Evolutionary conservation across 768 basidiomycete genomes (phyloP).

Genomic region (Exsudoporus frostii): DNA sequence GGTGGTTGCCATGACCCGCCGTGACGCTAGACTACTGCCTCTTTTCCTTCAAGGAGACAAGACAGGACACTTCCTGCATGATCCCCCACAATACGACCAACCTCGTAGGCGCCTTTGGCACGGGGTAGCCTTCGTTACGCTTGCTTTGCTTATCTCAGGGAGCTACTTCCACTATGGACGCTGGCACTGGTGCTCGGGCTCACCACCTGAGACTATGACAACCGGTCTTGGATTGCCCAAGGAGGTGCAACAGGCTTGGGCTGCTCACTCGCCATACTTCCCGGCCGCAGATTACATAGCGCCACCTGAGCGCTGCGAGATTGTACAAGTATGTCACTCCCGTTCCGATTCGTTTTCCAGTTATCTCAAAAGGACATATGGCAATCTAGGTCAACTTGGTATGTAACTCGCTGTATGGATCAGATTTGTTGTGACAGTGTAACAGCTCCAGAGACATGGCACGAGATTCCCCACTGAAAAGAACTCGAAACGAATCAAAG

Average conservation of each 20-base stretch:
- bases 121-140: constrained; percentile 3
- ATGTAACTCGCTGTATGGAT: not conserved
- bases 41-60: constrained; percentile 7
- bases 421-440: constrained; percentile 1
- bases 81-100: not conserved
- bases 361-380: not conserved
- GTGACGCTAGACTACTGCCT: constrained; percentile 2
- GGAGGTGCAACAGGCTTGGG: constrained; percentile 44
- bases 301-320: constrained; percentile 47
- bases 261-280: constrained; percentile 59
- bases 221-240: constrained; percentile 12
- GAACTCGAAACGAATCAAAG: constrained; percentile 40
- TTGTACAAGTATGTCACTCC: constrained; percentile 48
- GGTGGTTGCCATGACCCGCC: not conserved
- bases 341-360: not conserved
- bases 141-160: constrained; percentile 14
- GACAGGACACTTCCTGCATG: not conserved
- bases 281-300: constrained; percentile 43
- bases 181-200: constrained; percentile 2
- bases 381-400: constrained; percentile 29
- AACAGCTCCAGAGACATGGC: constrained; percentile 77
- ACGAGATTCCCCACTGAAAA: constrained; percentile 68
- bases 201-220: not conserved
- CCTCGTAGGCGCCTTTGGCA: constrained; percentile 3
- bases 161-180: constrained; percentile 13